Evolutionary conservation across 495 filamentous ascomycete species (phyloP).

Genomic region (Penicillium ucsense): DNA sequence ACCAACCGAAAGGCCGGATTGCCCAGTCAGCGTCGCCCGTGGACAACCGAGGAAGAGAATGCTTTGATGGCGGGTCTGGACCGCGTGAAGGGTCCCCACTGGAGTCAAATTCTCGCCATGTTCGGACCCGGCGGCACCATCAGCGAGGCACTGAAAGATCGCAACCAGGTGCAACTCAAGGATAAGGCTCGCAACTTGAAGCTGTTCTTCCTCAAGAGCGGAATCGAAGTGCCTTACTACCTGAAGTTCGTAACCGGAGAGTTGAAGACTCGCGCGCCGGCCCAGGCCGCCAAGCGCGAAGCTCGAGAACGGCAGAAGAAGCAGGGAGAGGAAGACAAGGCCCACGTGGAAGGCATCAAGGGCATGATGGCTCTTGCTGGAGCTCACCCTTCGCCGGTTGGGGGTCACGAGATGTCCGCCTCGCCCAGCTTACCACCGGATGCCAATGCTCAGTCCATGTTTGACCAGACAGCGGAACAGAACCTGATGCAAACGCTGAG

Average conservation of each 20-base stretch:
- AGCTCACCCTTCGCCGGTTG: conserved; percentile 29
- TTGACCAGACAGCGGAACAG: conserved; percentile 39
- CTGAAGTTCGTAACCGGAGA: conserved; percentile 88
- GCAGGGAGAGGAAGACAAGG: conserved; percentile 60
- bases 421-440: conserved; percentile 34
- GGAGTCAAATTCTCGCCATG: conserved; percentile 87
- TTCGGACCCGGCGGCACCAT: conserved; percentile 77
- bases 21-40: conserved; percentile 78
- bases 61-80: conserved; percentile 89
- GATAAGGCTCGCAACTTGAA: conserved; percentile 94
- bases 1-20: conserved; percentile 63
- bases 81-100: conserved; percentile 86
- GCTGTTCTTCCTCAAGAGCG: conserved; percentile 88
- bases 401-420: conserved; percentile 37
- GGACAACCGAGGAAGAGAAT: conserved; percentile 85
- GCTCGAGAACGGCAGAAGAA: conserved; percentile 61
- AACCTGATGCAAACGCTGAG: conserved; percentile 41
- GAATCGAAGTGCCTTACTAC: conserved; percentile 87
- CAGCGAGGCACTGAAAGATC: conserved; percentile 79
- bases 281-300: conserved; percentile 71
- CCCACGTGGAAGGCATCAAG: conserved; percentile 61
- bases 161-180: conserved; percentile 91
- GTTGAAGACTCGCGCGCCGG: conserved; percentile 81
- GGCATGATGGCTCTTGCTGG: conserved; percentile 55
- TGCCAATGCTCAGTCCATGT: conserved; percentile 22